Conservation (phyloP, 805 yeast genomes). For the Geotrichum ghanense region DNA sequence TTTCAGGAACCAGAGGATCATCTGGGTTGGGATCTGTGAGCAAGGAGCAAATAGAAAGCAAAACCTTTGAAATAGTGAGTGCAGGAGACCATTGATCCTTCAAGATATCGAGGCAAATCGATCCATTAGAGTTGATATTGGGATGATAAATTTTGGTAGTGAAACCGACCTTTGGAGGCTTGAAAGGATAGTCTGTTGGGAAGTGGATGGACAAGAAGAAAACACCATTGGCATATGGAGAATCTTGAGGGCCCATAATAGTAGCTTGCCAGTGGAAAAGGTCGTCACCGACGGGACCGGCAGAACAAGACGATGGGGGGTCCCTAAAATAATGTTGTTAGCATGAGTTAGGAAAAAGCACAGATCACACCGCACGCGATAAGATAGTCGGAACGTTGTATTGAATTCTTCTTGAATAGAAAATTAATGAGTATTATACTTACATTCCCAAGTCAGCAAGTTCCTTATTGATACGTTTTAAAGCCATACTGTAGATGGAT, state of each 20-base stretch:
- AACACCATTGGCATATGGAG: slow-evolving; percentile 80
- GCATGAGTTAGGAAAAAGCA: slow-evolving; percentile 2
- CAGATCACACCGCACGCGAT: no score
- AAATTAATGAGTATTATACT: no score
- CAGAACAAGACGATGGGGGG: slow-evolving; percentile 98
- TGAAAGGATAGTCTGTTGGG: slow-evolving; percentile 98
- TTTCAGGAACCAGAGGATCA: slow-evolving; percentile 97
- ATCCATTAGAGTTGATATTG: slow-evolving; percentile 90
- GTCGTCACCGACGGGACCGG: slow-evolving; percentile 98
- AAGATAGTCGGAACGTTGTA: no score
- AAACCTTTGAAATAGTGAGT: slow-evolving; percentile 87
- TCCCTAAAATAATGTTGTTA: slow-evolving; percentile 44
- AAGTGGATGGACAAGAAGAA: slow-evolving; percentile 92
- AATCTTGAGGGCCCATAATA: slow-evolving; percentile 97
- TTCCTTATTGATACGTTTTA: slow-evolving; percentile 93
- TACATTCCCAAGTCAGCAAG: slow-evolving; percentile 89
- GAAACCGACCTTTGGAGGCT: slow-evolving; percentile 90
- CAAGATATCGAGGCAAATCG: slow-evolving; percentile 91
- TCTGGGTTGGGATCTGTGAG: slow-evolving; percentile 98
- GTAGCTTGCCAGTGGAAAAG: slow-evolving; percentile 99
- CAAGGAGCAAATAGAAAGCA: slow-evolving; percentile 87
- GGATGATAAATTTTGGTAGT: slow-evolving; percentile 97
- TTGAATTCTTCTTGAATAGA: no score
- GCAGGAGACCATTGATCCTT: slow-evolving; percentile 99
- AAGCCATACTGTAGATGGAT: slow-evolving; percentile 46